These are phyloP conservation scores for Aegilops longissima DNA, from an alignment of 176 grass and related monocot species.

Conservation along the genomic window DNA sequence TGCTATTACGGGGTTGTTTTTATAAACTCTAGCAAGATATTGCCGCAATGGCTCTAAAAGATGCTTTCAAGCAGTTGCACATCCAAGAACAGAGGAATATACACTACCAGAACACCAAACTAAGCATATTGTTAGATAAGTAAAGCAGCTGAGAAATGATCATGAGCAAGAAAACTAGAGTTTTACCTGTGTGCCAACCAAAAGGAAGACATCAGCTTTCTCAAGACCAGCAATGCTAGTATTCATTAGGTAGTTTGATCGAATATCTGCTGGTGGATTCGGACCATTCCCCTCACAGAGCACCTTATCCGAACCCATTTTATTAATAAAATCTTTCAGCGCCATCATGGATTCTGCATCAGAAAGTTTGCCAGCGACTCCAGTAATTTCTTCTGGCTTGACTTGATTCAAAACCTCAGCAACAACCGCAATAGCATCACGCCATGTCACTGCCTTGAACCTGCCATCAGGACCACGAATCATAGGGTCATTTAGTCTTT, in stretches of 20 bases:
- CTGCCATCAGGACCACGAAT: slow-evolving; percentile 91
- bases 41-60: not conserved
- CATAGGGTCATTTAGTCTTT: slow-evolving; percentile 98
- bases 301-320: slow-evolving; percentile 88
- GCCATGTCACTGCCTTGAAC: slow-evolving; percentile 91
- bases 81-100: not conserved
- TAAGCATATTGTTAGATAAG: slow-evolving; percentile 1
- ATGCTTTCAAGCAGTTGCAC: not conserved
- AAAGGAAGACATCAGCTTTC: slow-evolving; percentile 92
- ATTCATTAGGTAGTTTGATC: slow-evolving; percentile 88
- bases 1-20: not conserved
- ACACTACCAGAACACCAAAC: not conserved
- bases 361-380: slow-evolving; percentile 90
- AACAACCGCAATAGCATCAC: slow-evolving; percentile 81
- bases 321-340: slow-evolving; percentile 95
- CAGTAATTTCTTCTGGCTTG: slow-evolving; percentile 87
- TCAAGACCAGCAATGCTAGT: slow-evolving; percentile 87
- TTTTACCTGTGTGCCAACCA: slow-evolving; percentile 95
- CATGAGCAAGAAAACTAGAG: not conserved
- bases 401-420: slow-evolving; percentile 86
- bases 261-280: slow-evolving; percentile 77
- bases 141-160: slow-evolving; percentile 3
- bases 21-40: not conserved
- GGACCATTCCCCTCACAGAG: slow-evolving; percentile 88
- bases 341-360: slow-evolving; percentile 99